phyloP scores from a whole-genome alignment of 768 basidiomycete species.

The Sarcomyxa edulis region DNA sequence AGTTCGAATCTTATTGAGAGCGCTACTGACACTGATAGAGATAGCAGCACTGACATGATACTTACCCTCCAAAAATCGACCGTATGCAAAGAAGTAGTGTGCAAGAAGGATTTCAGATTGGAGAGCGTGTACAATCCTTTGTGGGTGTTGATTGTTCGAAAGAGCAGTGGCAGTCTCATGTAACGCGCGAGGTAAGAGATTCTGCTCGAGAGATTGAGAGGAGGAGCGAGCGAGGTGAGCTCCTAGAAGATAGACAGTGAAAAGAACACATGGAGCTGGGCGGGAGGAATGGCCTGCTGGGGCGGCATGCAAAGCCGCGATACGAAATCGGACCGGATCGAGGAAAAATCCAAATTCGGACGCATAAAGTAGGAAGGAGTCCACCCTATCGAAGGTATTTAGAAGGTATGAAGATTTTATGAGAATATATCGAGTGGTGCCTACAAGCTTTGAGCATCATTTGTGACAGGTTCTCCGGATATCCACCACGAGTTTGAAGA shows the following conservation, averaged over 20 bases:
- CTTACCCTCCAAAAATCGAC: slow-evolving; percentile 38
- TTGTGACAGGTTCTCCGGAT: too few relatives aligned
- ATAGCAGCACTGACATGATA: slow-evolving; percentile 47
- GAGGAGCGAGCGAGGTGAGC: slow-evolving; percentile 22
- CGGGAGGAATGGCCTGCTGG: slow-evolving; percentile 24
- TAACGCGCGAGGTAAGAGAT: slow-evolving; percentile 34
- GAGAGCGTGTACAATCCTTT: slow-evolving; percentile 33
- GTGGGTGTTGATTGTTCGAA: slow-evolving; percentile 33
- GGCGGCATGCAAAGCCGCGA: slow-evolving; percentile 22
- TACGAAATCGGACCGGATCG: slow-evolving; percentile 35
- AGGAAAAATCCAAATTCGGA: slow-evolving; percentile 52
- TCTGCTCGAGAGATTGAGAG: slow-evolving; percentile 21
- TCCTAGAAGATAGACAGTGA: slow-evolving; percentile 33
- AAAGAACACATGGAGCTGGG: slow-evolving; percentile 30
- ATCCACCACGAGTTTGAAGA: too few relatives aligned
- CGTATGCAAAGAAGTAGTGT: slow-evolving; percentile 43
- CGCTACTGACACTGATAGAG: slow-evolving; percentile 29
- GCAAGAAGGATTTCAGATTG: slow-evolving; percentile 51
- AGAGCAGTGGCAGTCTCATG: slow-evolving; percentile 31
- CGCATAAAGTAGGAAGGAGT: slow-evolving; percentile 33
- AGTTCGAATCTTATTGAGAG: slow-evolving; percentile 27
- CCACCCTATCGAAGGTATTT: slow-evolving; percentile 13
- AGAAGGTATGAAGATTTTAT: too few relatives aligned
- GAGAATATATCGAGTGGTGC: too few relatives aligned
- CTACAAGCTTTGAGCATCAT: too few relatives aligned